A percentile compares a stretch with the other conserved stretches of the same genome.
Evolutionary conservation across 2,329 filamentous ascomycete species (phyloP).

Genomic region (Daldinia sp.): DNA sequence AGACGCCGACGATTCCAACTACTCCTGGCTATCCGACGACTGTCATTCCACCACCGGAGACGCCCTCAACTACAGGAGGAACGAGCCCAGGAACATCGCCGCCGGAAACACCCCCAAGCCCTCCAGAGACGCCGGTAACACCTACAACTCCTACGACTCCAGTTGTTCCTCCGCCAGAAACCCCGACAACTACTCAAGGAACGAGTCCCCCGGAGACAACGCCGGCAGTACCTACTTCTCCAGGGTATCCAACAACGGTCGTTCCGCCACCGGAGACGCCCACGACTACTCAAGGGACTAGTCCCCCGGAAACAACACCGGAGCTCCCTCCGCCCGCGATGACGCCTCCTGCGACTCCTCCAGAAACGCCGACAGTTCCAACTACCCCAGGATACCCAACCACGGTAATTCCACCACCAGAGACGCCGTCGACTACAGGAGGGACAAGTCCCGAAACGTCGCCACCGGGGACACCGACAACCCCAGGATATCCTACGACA

Average conservation of each 20-base stretch:
- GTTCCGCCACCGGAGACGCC: neutral
- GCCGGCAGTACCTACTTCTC: neutral
- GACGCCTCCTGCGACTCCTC: slow-evolving; percentile 1
- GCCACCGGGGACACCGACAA: neutral
- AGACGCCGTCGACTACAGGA: neutral
- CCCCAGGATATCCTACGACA: slow-evolving; percentile 2
- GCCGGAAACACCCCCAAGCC: neutral
- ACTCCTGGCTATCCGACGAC: neutral
- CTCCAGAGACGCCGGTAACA: neutral
- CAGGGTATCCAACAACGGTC: neutral
- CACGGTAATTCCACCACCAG: neutral
- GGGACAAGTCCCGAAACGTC: neutral
- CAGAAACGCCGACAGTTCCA: neutral
- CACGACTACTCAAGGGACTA: too few species aligned
- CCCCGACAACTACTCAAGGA: neutral
- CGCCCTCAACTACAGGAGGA: slow-evolving; percentile 1
- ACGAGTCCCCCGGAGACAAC: slow-evolving; percentile 3
- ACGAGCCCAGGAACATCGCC: neutral
- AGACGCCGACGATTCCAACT: neutral
- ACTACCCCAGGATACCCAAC: neutral
- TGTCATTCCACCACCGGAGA: slow-evolving; percentile 4
- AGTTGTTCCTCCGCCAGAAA: neutral
- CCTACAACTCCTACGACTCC: neutral
- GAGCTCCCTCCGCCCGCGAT: slow-evolving; percentile 3
- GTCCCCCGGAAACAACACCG: neutral